These are phyloP conservation scores for Earliella scabrosa DNA, from an alignment of 1,284 basidiomycete species.

Conservation along the genomic window DNA sequence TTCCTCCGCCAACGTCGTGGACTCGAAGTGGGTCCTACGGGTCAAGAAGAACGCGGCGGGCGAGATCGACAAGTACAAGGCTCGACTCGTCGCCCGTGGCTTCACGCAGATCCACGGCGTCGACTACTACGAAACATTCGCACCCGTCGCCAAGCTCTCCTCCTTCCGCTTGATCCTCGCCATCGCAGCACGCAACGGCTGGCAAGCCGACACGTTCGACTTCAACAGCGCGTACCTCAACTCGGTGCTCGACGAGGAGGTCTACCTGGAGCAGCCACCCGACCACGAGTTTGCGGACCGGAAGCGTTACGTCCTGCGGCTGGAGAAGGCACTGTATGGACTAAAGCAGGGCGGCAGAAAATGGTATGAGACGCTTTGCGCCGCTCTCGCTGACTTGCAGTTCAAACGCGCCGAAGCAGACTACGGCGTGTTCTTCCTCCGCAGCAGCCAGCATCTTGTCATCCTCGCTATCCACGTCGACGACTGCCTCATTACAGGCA, in stretches of 20 bases:
- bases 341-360: slow-evolving; percentile 28
- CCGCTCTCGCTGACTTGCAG: slow-evolving; percentile 16
- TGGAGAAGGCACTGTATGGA: slow-evolving; percentile 30
- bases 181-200: slow-evolving; percentile 35
- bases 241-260: slow-evolving; percentile 33
- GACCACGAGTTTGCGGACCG: slow-evolving; percentile 22
- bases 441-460: neutral
- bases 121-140: slow-evolving; percentile 41
- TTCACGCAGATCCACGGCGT: slow-evolving; percentile 43
- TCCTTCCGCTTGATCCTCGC: slow-evolving; percentile 36
- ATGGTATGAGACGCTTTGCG: slow-evolving; percentile 24
- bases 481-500: slow-evolving; percentile 31
- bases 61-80: slow-evolving; percentile 38
- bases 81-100: slow-evolving; percentile 41
- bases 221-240: slow-evolving; percentile 47
- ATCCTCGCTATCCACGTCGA: slow-evolving; percentile 37
- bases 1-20: slow-evolving; percentile 21
- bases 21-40: no score
- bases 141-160: slow-evolving; percentile 33
- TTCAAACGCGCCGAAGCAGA: slow-evolving; percentile 23
- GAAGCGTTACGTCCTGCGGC: neutral
- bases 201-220: slow-evolving; percentile 44
- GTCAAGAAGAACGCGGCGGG: slow-evolving; percentile 38
- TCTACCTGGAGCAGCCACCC: slow-evolving; percentile 40
- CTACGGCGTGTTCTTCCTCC: slow-evolving; percentile 23